phyloP scores from a whole-genome alignment of 2,329 filamentous ascomycete genomes.

The Hymenoscyphus salicellus region DNA sequence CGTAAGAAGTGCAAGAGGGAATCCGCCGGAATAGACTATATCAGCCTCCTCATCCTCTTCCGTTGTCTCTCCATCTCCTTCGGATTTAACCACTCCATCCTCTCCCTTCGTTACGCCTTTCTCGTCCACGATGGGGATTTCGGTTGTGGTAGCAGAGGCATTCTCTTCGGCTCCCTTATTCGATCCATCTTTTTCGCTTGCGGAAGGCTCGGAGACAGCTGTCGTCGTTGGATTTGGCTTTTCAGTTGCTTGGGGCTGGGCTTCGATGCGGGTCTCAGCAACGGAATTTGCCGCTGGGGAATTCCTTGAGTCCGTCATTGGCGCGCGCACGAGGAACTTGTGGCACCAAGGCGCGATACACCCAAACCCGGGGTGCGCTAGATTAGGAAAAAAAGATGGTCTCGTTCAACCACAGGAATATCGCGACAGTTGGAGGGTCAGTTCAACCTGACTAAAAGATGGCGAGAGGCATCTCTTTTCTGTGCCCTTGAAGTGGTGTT shows the following conservation, averaged over 20 bases:
- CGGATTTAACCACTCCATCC: slow-evolving; percentile 18
- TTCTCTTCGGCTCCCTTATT: neutral
- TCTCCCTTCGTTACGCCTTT: neutral
- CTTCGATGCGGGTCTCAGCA: neutral
- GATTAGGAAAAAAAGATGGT: neutral
- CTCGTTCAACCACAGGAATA: neutral
- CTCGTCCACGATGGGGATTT: neutral
- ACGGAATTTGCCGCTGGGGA: neutral
- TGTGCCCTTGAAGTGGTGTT: no score
- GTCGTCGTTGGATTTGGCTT: neutral
- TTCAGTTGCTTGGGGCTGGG: neutral
- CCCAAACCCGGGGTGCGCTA: neutral
- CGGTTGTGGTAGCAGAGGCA: neutral
- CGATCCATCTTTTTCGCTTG: neutral
- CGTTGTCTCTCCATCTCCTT: slow-evolving; percentile 16
- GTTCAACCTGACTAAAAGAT: neutral
- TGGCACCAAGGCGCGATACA: neutral
- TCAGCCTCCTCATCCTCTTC: slow-evolving; percentile 18
- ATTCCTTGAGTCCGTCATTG: neutral
- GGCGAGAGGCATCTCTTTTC: no score
- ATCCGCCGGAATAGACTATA: slow-evolving; percentile 29
- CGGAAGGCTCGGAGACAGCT: neutral
- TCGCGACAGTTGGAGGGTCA: neutral
- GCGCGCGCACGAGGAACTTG: neutral
- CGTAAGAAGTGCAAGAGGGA: slow-evolving; percentile 42